Percentiles rank a stretch among this genome's conserved stretches.
Conservation (phyloP, 192 early-diverging fungal species). For the Coemansia sp. region DNA sequence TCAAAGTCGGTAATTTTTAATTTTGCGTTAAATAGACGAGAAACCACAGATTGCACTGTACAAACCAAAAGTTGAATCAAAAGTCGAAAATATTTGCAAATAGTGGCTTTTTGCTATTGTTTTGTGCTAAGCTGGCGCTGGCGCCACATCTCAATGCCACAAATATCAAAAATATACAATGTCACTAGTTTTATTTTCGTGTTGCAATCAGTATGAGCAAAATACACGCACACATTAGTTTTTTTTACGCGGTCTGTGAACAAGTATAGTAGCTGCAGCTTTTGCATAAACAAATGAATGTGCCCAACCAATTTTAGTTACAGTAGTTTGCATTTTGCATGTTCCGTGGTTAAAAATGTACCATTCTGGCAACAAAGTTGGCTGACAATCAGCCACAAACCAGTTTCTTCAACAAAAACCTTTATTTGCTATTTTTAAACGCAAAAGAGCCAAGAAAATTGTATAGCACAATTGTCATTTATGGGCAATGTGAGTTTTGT, state of each 20-base stretch:
- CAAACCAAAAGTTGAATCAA: not conserved
- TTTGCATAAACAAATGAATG: constrained; percentile 9
- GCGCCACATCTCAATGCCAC: not conserved
- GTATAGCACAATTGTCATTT: constrained; percentile 6
- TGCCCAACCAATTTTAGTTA: constrained; percentile 6
- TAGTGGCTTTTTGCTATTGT: constrained; percentile 5
- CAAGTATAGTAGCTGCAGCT: constrained; percentile 2
- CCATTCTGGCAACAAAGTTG: not conserved
- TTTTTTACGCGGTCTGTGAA: not conserved
- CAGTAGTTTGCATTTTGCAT: not conserved
- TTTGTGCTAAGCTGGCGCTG: not conserved
- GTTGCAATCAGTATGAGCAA: constrained; percentile 1
- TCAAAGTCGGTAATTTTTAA: not conserved
- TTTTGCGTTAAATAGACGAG: not conserved
- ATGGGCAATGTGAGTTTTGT: constrained; percentile 6
- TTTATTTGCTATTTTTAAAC: not conserved
- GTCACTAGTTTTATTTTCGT: not conserved
- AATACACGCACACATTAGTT: constrained; percentile 1
- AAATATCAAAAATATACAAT: constrained; percentile 1
- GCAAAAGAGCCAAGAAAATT: not conserved
- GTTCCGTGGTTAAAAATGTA: not conserved
- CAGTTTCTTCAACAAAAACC: not conserved
- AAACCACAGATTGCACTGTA: not conserved
- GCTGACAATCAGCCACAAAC: constrained; percentile 8
- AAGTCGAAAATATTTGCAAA: constrained; percentile 2